These are phyloP conservation scores for Xenoacremonium recifei DNA, from an alignment of 2,329 filamentous ascomycete species.

Conservation along the genomic window DNA sequence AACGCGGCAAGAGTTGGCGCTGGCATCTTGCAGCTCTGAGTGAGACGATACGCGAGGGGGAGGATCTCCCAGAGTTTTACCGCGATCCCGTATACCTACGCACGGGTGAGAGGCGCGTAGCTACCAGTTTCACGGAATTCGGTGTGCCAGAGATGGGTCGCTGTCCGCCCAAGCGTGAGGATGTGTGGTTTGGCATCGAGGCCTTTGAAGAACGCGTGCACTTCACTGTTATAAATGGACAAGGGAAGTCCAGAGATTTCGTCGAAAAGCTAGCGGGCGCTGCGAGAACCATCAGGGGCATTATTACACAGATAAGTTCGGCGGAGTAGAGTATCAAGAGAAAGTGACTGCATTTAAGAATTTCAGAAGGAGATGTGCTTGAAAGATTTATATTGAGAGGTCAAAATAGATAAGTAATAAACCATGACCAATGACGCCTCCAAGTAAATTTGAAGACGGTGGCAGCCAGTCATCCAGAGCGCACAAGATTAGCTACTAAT, in stretches of 20 bases:
- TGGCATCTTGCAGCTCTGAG: neutral
- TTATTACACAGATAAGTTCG: no score
- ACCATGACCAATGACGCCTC: no score
- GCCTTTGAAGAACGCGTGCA: neutral
- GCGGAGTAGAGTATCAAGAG: no score
- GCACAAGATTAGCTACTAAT: no score
- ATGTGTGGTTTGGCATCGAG: neutral
- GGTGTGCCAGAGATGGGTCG: neutral
- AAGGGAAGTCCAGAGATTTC: no score
- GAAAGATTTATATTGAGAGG: no score
- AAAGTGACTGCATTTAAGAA: no score
- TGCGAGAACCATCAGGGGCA: neutral
- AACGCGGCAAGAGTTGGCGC: neutral
- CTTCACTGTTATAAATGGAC: no score
- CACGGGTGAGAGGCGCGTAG: neutral
- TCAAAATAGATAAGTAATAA: no score
- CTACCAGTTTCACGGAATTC: neutral
- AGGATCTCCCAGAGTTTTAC: neutral
- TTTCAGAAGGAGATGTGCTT: no score
- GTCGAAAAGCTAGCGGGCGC: neutral
- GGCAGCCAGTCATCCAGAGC: no score
- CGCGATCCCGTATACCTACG: neutral
- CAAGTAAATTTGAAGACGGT: no score
- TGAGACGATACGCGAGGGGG: neutral
- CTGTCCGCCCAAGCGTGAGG: neutral